Percentiles rank a stretch among this genome's conserved stretches.
Evolutionary conservation across 2,329 filamentous ascomycete species (phyloP).

Genomic region (Remersonia thermophila): DNA sequence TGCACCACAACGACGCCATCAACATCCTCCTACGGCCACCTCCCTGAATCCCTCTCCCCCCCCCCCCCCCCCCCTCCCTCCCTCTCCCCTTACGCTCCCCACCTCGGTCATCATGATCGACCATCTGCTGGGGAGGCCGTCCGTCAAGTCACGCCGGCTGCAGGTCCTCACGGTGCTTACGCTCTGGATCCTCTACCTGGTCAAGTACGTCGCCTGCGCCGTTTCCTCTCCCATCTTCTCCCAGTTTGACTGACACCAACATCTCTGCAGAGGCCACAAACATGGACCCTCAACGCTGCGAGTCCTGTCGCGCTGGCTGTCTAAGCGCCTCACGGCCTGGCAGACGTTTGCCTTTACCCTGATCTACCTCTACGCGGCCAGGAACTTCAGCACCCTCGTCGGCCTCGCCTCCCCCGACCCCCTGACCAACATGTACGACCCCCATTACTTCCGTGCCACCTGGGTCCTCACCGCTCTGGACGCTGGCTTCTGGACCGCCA

Average conservation of each 20-base stretch:
- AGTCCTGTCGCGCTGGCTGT: constrained; percentile 57
- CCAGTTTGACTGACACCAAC: constrained; percentile 3
- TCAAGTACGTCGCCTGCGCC: constrained; percentile 40
- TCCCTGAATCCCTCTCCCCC: too few species aligned
- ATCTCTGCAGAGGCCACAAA: constrained; percentile 57
- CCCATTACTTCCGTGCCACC: constrained; percentile 87
- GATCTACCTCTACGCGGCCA: constrained; percentile 78
- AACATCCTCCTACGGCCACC: too few species aligned
- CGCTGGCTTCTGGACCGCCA: constrained; percentile 96
- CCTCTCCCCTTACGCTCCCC: too few species aligned
- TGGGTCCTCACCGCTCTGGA: constrained; percentile 93
- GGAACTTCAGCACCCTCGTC: constrained; percentile 87
- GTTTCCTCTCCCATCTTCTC: neutral
- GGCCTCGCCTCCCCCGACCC: constrained; percentile 88
- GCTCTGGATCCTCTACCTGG: constrained; percentile 81
- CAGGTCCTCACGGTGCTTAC: constrained; percentile 85
- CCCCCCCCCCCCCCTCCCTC: too few species aligned
- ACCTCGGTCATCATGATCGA: constrained; percentile 48
- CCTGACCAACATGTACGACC: constrained; percentile 83
- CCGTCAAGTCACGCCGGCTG: constrained; percentile 78
- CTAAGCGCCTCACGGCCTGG: constrained; percentile 68
- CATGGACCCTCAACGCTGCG: constrained; percentile 76
- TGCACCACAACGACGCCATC: too few species aligned
- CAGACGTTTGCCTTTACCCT: constrained; percentile 79
- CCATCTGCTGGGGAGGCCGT: constrained; percentile 84